Base-by-base conservation (phyloP, 169 alveolate species). In the Blepharisma undulans region DNA sequence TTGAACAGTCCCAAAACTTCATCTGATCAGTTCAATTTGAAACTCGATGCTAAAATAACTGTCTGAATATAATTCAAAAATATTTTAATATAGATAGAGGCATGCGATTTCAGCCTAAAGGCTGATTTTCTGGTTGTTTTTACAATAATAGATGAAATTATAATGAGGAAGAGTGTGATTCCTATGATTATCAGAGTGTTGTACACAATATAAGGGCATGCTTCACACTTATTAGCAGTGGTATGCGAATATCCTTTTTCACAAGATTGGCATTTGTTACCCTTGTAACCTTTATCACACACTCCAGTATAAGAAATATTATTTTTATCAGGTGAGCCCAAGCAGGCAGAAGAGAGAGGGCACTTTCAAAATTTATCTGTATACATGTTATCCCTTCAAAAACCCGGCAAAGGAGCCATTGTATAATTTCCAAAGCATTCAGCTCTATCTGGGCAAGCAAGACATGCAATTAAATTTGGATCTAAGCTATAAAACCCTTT, bases 291-390 rank as follows among this genome's bases (percentile, higher is more conserved):
- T 21, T 71, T 48, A 5, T 80, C 80, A 33, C 89, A 84, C 14
- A n/a, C 61, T 1, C 95, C 95, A 3, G 48, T 88, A 19, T 93
- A 93, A 61, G 72, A 90, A 66, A 71, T 87, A 14, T 89, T 36
- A 12, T 95, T 93, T 34, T 18, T 25, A 5, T 48, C 14, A 27
- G 87, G 71, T 36, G 89, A 84, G 25, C 95, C 96, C 7, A 92
- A 61, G 32, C 96, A 94, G 34, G 95, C 84, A 6, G 22, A 29
- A n/a, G 90, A 16, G 14, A 30, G 1, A 0, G 90, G 92, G 81
- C 96, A 94, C 21, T 84, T 61, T n/a, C 60, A 36, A 61, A 94
- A 92, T n/a, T 66, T 90, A n/a, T 90, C 92, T 32, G 94, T 81
- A 2, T 34, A 12, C 27, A 72, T 92, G 61, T 29, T 36, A 5